These are phyloP conservation scores for Agrocybe pediades DNA, from an alignment of 768 basidiomycete species.

Conservation along the genomic window DNA sequence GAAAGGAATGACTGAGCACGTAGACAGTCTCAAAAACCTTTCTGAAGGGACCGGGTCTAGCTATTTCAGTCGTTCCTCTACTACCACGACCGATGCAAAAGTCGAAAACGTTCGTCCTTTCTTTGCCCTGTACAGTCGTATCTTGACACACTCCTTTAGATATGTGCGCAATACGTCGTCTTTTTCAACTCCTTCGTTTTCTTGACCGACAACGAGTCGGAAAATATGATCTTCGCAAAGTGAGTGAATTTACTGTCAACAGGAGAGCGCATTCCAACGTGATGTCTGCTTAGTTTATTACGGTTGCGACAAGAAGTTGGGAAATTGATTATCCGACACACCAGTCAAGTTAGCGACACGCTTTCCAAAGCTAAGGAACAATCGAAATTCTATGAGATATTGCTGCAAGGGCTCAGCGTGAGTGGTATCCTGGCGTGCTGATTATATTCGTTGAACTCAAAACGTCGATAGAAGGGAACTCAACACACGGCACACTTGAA, in stretches of 20 bases:
- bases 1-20: constrained; percentile 82
- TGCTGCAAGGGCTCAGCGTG: constrained; percentile 79
- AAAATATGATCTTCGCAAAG: constrained; percentile 97
- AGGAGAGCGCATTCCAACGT: constrained; percentile 1
- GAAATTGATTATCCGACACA: constrained; percentile 74
- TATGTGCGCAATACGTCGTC: constrained; percentile 75
- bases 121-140: background rate
- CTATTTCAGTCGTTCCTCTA: constrained; percentile 61
- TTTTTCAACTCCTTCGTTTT: constrained; percentile 85
- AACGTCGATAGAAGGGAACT: constrained; percentile 53
- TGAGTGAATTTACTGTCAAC: constrained; percentile 41
- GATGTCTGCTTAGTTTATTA: constrained; percentile 54
- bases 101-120: constrained; percentile 55
- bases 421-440: constrained; percentile 26
- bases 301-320: constrained; percentile 85
- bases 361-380: constrained; percentile 67
- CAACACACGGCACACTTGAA: constrained; percentile 79
- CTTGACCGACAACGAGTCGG: constrained; percentile 82
- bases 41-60: constrained; percentile 70
- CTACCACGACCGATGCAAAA: constrained; percentile 71
- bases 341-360: constrained; percentile 63
- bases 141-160: constrained; percentile 36
- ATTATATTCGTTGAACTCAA: constrained; percentile 2
- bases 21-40: constrained; percentile 79
- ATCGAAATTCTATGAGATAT: constrained; percentile 70